Percentiles rank a stretch among this genome's conserved stretches.
Evolutionary conservation across 371 early-diverging fungal genomes (phyloP).

Genomic region (Lichtheimia ornata): DNA sequence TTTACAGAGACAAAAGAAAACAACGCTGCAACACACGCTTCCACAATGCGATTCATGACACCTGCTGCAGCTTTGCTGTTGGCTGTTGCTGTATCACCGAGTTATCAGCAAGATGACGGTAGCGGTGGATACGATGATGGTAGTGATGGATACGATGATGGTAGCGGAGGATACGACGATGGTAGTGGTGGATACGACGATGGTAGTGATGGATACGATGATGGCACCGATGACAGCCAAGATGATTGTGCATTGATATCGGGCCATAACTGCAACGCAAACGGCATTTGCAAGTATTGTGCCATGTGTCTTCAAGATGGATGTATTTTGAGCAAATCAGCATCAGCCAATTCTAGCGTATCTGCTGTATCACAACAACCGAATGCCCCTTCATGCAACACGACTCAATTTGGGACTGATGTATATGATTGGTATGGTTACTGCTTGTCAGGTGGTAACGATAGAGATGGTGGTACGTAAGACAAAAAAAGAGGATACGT

Average conservation of each 20-base stretch:
- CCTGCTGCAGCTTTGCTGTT: too few species aligned
- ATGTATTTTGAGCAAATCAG: constrained; percentile 34
- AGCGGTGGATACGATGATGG: neutral
- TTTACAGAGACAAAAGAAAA: too few species aligned
- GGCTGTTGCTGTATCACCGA: too few species aligned
- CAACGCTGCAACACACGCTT: too few species aligned
- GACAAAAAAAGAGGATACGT: constrained; percentile 7
- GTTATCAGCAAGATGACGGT: too few species aligned
- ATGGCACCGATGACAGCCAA: constrained; percentile 18
- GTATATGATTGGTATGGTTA: constrained; percentile 42
- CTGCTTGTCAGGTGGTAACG: constrained; percentile 41
- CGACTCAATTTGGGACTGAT: constrained; percentile 31
- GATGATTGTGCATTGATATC: constrained; percentile 39
- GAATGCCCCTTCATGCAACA: constrained; percentile 21
- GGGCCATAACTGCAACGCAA: constrained; percentile 32
- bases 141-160: too few species aligned
- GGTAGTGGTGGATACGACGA: constrained; percentile 3
- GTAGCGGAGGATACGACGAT: neutral
- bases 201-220: constrained; percentile 7
- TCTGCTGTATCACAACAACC: neutral
- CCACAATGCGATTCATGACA: too few species aligned
- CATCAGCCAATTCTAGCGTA: constrained; percentile 9
- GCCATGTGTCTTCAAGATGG: constrained; percentile 48
- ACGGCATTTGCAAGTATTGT: constrained; percentile 48
- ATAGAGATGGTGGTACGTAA: constrained; percentile 29